These are phyloP conservation scores for Globisporangium spiculum DNA, from an alignment of 352 stramenopile genomes.

Conservation along the genomic window DNA sequence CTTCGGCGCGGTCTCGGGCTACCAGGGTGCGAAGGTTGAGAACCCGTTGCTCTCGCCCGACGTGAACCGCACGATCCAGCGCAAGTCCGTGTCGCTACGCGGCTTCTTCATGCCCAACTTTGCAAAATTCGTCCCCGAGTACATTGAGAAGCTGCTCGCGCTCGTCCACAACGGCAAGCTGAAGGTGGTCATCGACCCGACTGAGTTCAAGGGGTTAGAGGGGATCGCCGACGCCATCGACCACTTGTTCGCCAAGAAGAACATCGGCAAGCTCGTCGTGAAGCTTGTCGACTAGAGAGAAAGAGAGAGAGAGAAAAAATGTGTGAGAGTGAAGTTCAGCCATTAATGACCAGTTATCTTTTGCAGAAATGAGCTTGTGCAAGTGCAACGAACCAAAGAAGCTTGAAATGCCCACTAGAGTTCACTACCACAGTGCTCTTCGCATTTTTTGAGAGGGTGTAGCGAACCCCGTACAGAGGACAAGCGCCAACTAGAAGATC, in stretches of 20 bases:
- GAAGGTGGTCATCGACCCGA: slow-evolving; percentile 31
- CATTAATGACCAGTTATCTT: background rate
- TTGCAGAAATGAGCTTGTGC: no score
- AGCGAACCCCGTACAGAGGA: no score
- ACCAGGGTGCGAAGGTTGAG: slow-evolving; percentile 32
- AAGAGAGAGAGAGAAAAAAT: background rate
- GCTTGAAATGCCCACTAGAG: no score
- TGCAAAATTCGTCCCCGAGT: slow-evolving; percentile 26
- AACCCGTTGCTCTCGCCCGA: slow-evolving; percentile 10
- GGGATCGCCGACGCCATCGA: slow-evolving; percentile 48
- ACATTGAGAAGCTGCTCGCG: slow-evolving; percentile 36
- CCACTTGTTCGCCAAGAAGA: slow-evolving; percentile 45
- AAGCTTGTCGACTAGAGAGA: slow-evolving; percentile 24
- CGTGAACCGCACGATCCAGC: slow-evolving; percentile 10
- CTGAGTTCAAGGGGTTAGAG: slow-evolving; percentile 43
- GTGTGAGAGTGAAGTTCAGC: background rate
- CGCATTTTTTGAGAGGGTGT: no score
- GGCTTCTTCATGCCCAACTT: slow-evolving; percentile 36
- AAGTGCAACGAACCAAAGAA: no score
- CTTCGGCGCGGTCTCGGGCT: slow-evolving; percentile 38
- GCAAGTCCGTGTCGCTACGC: slow-evolving; percentile 31
- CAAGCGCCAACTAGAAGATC: no score
- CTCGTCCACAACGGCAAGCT: slow-evolving; percentile 46
- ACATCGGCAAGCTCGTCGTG: slow-evolving; percentile 65
- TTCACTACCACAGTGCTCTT: no score